Evolutionary conservation across 1,139 yeast species (phyloP).

Genomic region (Candida pseudoviswanathii): DNA sequence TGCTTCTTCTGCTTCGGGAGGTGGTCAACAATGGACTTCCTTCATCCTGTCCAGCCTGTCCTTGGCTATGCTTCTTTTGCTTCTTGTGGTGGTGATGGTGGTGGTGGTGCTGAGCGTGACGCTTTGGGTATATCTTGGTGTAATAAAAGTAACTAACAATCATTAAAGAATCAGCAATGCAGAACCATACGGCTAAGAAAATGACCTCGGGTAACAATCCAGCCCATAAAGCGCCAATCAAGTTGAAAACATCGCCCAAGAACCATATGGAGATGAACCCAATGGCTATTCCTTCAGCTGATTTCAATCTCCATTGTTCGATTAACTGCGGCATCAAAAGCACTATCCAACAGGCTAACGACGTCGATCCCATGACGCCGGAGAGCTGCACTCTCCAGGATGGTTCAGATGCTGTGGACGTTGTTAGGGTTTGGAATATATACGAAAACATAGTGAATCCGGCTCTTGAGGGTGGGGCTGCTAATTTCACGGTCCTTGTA

Average conservation of each 20-base stretch:
- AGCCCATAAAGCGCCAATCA: constrained; percentile 74
- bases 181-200: constrained; percentile 72
- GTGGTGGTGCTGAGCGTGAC: constrained; percentile 20
- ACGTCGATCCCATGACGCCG: constrained; percentile 69
- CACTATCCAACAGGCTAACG: constrained; percentile 81
- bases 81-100: constrained; percentile 7
- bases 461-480: not conserved
- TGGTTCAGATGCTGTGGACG: not conserved
- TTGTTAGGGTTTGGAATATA: not conserved
- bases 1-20: constrained; percentile 41
- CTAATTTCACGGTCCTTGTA: not conserved
- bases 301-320: constrained; percentile 78
- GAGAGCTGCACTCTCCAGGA: constrained; percentile 28
- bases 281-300: constrained; percentile 79
- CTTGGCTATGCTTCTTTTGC: constrained; percentile 1
- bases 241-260: constrained; percentile 69
- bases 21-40: constrained; percentile 20
- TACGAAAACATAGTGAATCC: not conserved
- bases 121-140: constrained; percentile 43
- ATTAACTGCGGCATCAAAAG: constrained; percentile 75
- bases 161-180: constrained; percentile 67
- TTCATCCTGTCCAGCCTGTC: constrained; percentile 9
- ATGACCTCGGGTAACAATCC: constrained; percentile 69
- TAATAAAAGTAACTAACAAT: constrained; percentile 64
- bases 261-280: constrained; percentile 74